Evolutionary conservation across 23 red algal species (phyloP), one percentile per base, ranked within the genome.

Genomic region (Gracilaria gracilis): DNA sequence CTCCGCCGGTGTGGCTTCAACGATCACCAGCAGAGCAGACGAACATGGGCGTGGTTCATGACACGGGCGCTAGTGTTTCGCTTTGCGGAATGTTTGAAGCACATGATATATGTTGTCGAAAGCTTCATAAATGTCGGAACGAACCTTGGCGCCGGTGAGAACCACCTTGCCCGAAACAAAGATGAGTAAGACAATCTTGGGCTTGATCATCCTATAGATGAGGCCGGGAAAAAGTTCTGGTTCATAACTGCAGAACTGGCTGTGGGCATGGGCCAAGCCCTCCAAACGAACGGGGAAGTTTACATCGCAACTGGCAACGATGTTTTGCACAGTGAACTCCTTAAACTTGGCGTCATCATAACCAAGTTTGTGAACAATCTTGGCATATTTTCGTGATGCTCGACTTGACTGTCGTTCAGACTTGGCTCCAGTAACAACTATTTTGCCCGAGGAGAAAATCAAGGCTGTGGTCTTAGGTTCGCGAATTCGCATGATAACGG

Each of bases 121-220:
- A 19, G 97, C 97, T 16, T 96, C 95, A 78, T 96, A 95, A 23
- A 96, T 93, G 62, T 99, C 91, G 32, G 74, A 31, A 61, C 97
- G 93, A 48, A 90, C 83, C 74, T 99, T 99, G 28, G 94, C 97
- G 25, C 97, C 97, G 64, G 97, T 99, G 49, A 99, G 88, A 55
- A 99, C 97, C 36, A 99, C 94, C 86, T 99, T 99, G 64, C 97
- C 97, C 46, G 88, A 94, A 23, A 99, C 97, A 89, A 99, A 99
- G 69, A 99, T 99, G n/a, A 99, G 91, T 53, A 99, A 77, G 36
- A 95, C 97, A 28, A 99, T 92, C 79, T 93, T 96, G 16, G 97
- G 97, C 72, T 94, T 87, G 61, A 96, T 82, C 97, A 99, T 99
- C 25, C 97, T 91, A 66, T 99, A 99, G 28, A 99, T 93, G 42